Percentiles rank a stretch among this genome's conserved stretches.
phyloP scores from a whole-genome alignment of 106 monocot genomes.

The Dioscorea dumetorum region DNA sequence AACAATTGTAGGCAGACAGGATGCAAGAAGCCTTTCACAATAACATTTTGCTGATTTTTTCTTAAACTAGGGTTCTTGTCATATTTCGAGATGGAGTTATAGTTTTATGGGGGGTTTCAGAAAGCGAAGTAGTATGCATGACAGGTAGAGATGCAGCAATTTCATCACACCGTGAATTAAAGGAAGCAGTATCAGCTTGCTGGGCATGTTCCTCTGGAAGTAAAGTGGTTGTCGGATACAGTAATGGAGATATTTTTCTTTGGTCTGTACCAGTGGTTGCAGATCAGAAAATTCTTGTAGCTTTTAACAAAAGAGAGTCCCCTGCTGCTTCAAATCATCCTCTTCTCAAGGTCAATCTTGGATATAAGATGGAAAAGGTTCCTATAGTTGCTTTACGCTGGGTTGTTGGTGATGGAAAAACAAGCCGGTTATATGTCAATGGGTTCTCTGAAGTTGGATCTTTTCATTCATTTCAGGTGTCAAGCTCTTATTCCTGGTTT shows the following conservation, averaged over 20 bases:
- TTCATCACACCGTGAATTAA: conserved; percentile 33
- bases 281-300: conserved; percentile 15
- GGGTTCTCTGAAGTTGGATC: conserved; percentile 42
- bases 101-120: conserved; percentile 66
- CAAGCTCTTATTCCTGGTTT: background rate
- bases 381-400: conserved; percentile 65
- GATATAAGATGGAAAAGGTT: conserved; percentile 71
- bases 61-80: conserved; percentile 55
- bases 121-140: conserved; percentile 41
- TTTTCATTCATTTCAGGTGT: conserved; percentile 69
- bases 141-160: conserved; percentile 40
- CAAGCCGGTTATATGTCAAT: conserved; percentile 64
- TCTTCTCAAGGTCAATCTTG: conserved; percentile 76
- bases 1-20: too few relatives aligned
- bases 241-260: conserved; percentile 69
- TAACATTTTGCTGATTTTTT: background rate
- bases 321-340: conserved; percentile 38
- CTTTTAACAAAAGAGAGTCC: conserved; percentile 14
- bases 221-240: conserved; percentile 74
- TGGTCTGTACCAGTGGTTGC: conserved; percentile 50
- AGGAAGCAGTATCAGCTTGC: conserved; percentile 54
- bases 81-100: conserved; percentile 67
- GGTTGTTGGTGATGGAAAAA: conserved; percentile 37
- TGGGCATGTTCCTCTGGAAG: conserved; percentile 72
- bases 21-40: too few relatives aligned